Percentiles rank a stretch among this genome's conserved stretches.
Conservation (phyloP, 768 basidiomycete species). For the Russula dissimulans region DNA sequence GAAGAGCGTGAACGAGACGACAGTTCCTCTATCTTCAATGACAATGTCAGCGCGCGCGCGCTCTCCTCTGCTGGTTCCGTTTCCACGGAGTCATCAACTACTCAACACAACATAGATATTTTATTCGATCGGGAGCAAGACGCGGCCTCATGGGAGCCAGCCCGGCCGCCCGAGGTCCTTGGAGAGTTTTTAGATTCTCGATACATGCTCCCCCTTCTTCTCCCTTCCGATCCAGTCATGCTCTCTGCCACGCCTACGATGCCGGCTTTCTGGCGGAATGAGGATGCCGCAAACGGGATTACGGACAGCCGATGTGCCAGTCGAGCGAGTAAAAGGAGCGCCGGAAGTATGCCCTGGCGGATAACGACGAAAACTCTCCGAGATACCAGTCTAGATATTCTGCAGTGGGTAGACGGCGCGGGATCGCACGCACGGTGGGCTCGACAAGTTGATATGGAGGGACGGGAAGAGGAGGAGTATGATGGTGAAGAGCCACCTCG, state of each 20-base stretch:
- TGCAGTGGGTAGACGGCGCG: conserved; percentile 66
- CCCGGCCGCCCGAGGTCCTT: conserved; percentile 66
- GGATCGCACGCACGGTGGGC: conserved; percentile 55
- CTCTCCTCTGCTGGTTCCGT: conserved; percentile 23
- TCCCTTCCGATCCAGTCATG: conserved; percentile 74
- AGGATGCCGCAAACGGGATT: conserved; percentile 22
- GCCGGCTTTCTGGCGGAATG: conserved; percentile 29
- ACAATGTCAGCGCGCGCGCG: conserved; percentile 24
- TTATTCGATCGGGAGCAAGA: conserved; percentile 66
- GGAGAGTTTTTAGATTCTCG: conserved; percentile 90
- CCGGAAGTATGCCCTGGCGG: conserved; percentile 43
- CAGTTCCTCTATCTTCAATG: conserved; percentile 32
- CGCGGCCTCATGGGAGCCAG: conserved; percentile 67
- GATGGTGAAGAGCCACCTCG: conserved; percentile 26
- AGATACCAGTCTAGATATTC: conserved; percentile 45
- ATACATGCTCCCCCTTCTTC: conserved; percentile 81
- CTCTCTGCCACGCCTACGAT: conserved; percentile 60
- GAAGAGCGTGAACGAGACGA: conserved; percentile 58
- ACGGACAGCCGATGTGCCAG: conserved; percentile 27
- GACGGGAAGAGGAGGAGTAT: conserved; percentile 33
- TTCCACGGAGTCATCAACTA: conserved; percentile 26
- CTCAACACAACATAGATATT: conserved; percentile 60
- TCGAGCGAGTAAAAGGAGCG: conserved; percentile 34
- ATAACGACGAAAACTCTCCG: conserved; percentile 52
- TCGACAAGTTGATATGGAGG: conserved; percentile 29